These are phyloP conservation scores for Pythium volutum DNA, from an alignment of 352 stramenopile genomes.

Conservation along the genomic window DNA sequence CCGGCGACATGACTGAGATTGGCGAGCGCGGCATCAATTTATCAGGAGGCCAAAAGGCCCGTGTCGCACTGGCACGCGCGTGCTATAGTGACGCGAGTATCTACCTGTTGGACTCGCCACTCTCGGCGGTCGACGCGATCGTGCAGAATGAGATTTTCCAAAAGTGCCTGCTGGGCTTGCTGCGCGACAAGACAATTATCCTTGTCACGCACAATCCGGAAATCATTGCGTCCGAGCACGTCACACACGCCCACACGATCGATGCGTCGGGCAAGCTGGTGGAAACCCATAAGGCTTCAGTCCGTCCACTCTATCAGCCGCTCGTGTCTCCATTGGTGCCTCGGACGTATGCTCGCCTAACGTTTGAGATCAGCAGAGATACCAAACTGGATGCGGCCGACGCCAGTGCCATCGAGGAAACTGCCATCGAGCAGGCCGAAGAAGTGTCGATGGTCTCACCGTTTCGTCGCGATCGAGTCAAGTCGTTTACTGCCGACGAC, in stretches of 20 bases:
- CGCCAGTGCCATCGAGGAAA: not conserved
- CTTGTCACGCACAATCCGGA: constrained; percentile 24
- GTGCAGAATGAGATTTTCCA: constrained; percentile 87
- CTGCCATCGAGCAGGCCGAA: not conserved
- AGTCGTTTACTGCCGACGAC: constrained; percentile 5
- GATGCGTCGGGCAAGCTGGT: constrained; percentile 1
- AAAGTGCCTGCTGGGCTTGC: constrained; percentile 19
- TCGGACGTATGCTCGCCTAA: not conserved
- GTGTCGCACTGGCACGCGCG: constrained; percentile 52
- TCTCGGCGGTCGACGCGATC: constrained; percentile 90
- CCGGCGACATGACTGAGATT: constrained; percentile 70
- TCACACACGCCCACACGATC: constrained; percentile 17
- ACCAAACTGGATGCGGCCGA: not conserved
- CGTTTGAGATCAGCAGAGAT: not conserved
- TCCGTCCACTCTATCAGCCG: constrained; percentile 39
- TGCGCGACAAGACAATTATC: constrained; percentile 22
- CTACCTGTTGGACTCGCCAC: constrained; percentile 87
- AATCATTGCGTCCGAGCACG: constrained; percentile 17
- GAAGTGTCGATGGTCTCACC: constrained; percentile 8
- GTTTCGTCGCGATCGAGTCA: not conserved
- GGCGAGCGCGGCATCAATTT: constrained; percentile 54
- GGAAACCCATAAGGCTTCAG: constrained; percentile 47
- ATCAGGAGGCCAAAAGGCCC: constrained; percentile 47
- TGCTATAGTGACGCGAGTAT: constrained; percentile 53
- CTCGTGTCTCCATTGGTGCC: constrained; percentile 18